A percentile compares a stretch with the other conserved stretches of the same genome.
Conservation (phyloP, 192 early-diverging fungal genomes). For the Linnemannia elongata region DNA sequence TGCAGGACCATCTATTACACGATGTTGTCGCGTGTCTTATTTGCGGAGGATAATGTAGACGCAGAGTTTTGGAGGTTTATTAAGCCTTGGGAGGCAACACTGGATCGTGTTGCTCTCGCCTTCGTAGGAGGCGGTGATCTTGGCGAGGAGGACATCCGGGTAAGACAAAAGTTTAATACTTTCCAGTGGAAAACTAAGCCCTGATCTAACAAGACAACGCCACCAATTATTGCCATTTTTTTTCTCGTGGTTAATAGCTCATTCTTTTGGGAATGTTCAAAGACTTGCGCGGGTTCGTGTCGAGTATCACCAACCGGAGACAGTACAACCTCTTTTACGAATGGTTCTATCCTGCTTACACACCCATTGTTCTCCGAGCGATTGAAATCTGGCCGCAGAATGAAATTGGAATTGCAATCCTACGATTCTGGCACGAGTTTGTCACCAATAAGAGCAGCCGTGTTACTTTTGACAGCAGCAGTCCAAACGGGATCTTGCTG, state of each 20-base stretch:
- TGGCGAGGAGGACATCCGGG: slow-evolving; percentile 38
- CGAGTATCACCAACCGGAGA: slow-evolving; percentile 69
- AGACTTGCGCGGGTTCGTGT: slow-evolving; percentile 84
- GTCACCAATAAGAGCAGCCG: slow-evolving; percentile 84
- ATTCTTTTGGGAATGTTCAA: slow-evolving; percentile 76
- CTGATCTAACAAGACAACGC: not conserved
- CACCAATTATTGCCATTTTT: not conserved
- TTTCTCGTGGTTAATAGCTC: slow-evolving; percentile 7
- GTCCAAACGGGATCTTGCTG: slow-evolving; percentile 90
- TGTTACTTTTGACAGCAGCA: slow-evolving; percentile 87
- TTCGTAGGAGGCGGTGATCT: slow-evolving; percentile 30
- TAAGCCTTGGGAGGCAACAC: slow-evolving; percentile 70
- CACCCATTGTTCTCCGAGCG: slow-evolving; percentile 70
- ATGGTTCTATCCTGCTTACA: slow-evolving; percentile 85
- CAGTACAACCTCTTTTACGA: slow-evolving; percentile 82
- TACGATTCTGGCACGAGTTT: slow-evolving; percentile 87
- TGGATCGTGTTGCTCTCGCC: slow-evolving; percentile 64
- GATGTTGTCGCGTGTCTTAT: slow-evolving; percentile 81
- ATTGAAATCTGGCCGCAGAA: slow-evolving; percentile 77
- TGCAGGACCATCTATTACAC: slow-evolving; percentile 81
- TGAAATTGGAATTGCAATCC: slow-evolving; percentile 74
- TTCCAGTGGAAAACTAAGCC: too few species aligned
- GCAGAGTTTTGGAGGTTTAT: slow-evolving; percentile 79
- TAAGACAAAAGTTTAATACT: not conserved
- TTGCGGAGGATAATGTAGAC: slow-evolving; percentile 74